Conservation (phyloP, 2,329 filamentous ascomycete species). For the Xylariaceae sp. region DNA sequence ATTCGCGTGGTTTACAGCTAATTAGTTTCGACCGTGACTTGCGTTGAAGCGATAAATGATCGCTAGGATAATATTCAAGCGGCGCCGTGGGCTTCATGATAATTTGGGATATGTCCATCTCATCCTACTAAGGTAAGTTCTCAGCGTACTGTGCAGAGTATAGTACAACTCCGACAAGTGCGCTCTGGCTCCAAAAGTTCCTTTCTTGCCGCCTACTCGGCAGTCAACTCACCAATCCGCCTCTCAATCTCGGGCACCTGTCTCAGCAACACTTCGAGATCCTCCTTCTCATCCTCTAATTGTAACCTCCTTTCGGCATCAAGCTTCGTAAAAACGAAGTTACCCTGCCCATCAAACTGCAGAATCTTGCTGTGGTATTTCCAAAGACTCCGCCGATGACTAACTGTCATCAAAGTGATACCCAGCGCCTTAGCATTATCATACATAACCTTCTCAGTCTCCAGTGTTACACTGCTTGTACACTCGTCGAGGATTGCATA, state of each 20-base stretch:
- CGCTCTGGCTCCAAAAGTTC: background rate
- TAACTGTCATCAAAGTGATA: slow-evolving; percentile 97
- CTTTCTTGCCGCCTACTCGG: slow-evolving; percentile 32
- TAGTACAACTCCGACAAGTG: background rate
- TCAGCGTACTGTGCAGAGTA: background rate
- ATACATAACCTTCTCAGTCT: slow-evolving; percentile 96
- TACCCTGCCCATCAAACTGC: slow-evolving; percentile 94
- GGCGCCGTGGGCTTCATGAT: no score
- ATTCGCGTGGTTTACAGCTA: no score
- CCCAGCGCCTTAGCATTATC: slow-evolving; percentile 90
- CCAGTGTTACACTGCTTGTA: slow-evolving; percentile 91
- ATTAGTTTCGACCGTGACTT: no score
- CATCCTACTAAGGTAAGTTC: background rate
- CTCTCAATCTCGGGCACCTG: slow-evolving; percentile 89
- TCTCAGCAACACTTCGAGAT: slow-evolving; percentile 83
- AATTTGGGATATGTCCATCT: no score
- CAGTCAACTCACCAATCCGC: slow-evolving; percentile 79
- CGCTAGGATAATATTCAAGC: no score
- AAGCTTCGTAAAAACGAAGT: slow-evolving; percentile 86
- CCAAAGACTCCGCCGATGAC: slow-evolving; percentile 90
- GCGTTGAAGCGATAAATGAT: no score
- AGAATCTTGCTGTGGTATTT: slow-evolving; percentile 94
- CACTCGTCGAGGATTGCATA: slow-evolving; percentile 98
- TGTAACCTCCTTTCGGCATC: slow-evolving; percentile 86
- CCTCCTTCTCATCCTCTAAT: slow-evolving; percentile 96